Conservation (phyloP, 2,329 filamentous ascomycete genomes). For the Periglandula ipomoeae region DNA sequence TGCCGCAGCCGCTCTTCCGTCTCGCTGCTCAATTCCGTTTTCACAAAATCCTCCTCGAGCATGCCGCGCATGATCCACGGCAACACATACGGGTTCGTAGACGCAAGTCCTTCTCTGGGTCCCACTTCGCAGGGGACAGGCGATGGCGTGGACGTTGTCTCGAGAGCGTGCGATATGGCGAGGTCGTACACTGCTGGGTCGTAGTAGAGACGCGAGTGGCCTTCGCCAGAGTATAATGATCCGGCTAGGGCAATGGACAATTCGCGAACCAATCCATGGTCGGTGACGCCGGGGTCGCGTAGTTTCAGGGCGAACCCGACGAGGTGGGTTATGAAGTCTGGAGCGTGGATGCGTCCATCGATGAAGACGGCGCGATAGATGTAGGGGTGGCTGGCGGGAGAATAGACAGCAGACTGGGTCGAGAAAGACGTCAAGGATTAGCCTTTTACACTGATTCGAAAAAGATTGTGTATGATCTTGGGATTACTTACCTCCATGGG, state of each 20-base stretch:
- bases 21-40: slow-evolving; percentile 67
- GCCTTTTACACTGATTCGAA: slow-evolving; percentile 31
- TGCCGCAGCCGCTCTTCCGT: slow-evolving; percentile 70
- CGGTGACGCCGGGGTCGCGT: slow-evolving; percentile 83
- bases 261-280: slow-evolving; percentile 89
- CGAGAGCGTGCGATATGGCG: slow-evolving; percentile 62
- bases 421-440: slow-evolving; percentile 1
- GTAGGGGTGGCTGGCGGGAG: slow-evolving; percentile 78
- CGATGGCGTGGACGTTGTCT: slow-evolving; percentile 51
- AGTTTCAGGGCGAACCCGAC: slow-evolving; percentile 90
- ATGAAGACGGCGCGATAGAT: slow-evolving; percentile 95
- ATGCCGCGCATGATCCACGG: slow-evolving; percentile 95
- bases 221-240: slow-evolving; percentile 83
- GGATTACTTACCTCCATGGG: slow-evolving; percentile 62
- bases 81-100: slow-evolving; percentile 77
- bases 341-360: slow-evolving; percentile 82
- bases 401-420: slow-evolving; percentile 68
- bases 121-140: slow-evolving; percentile 21
- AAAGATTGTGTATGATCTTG: slow-evolving; percentile 1
- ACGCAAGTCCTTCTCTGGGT: slow-evolving; percentile 25
- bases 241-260: slow-evolving; percentile 82
- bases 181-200: slow-evolving; percentile 79
- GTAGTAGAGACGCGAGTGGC: slow-evolving; percentile 88
- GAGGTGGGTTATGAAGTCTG: slow-evolving; percentile 87
- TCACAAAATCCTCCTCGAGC: slow-evolving; percentile 85